phyloP scores from a whole-genome alignment of 2,329 filamentous ascomycete genomes.

The Fusarium veterinarium region DNA sequence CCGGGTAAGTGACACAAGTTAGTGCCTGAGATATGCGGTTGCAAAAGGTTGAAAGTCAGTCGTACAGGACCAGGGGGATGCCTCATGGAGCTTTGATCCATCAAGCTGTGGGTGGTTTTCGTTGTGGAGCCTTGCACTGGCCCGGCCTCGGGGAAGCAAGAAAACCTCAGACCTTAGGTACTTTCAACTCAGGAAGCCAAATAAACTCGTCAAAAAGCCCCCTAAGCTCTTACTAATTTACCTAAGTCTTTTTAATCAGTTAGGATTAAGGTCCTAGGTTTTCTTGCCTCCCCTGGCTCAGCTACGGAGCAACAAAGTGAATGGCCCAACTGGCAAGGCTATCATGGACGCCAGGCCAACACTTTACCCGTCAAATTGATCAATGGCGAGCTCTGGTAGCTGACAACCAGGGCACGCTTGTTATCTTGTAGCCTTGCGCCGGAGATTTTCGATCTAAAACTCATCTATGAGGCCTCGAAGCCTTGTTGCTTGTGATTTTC shows the following conservation, averaged over 20 bases:
- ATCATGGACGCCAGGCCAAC: background rate
- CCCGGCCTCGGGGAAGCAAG: constrained; percentile 8
- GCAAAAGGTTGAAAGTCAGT: background rate
- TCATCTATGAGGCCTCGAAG: background rate
- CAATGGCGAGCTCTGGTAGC: constrained; percentile 17
- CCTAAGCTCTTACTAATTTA: background rate
- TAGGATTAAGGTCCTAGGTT: background rate
- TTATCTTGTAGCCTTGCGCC: constrained; percentile 4
- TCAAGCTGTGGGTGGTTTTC: constrained; percentile 27
- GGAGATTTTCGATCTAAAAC: background rate
- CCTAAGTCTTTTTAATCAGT: background rate
- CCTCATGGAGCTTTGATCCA: constrained; percentile 26
- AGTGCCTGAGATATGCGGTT: constrained; percentile 44
- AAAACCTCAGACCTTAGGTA: background rate
- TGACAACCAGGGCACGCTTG: background rate
- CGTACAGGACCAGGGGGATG: constrained; percentile 6
- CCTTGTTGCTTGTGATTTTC: background rate
- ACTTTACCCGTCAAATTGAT: constrained; percentile 16
- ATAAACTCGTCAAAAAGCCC: background rate
- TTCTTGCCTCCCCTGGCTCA: constrained; percentile 14
- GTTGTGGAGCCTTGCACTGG: constrained; percentile 33
- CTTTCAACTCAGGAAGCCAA: background rate
- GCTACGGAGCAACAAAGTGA: constrained; percentile 30
- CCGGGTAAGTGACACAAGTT: constrained; percentile 39
- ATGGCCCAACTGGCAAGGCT: background rate